Evolutionary conservation across 2,329 filamentous ascomycete genomes (phyloP).

Genomic region (Monilinia polystroma): DNA sequence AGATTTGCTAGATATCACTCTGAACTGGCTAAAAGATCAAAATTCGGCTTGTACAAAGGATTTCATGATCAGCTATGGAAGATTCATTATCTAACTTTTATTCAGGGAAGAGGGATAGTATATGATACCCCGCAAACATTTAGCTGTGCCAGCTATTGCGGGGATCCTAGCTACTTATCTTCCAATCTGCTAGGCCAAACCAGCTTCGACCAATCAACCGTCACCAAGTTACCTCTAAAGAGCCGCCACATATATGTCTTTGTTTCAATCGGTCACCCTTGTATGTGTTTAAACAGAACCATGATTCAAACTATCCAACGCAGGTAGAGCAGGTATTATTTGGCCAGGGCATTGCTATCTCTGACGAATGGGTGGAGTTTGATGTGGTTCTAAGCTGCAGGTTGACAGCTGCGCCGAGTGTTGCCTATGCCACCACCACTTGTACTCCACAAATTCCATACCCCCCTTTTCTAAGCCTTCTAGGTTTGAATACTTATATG

Average conservation of each 20-base stretch:
- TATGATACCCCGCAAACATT: constrained; percentile 4
- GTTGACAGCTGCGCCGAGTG: constrained; percentile 23
- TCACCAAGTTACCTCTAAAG: background rate
- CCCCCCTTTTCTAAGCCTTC: background rate
- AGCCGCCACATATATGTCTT: constrained; percentile 2
- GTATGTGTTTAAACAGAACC: constrained; percentile 3
- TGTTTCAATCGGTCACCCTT: background rate
- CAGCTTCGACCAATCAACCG: background rate
- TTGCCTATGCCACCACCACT: background rate
- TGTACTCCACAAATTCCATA: constrained; percentile 14
- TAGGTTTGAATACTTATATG: constrained; percentile 1
- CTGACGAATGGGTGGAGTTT: constrained; percentile 10
- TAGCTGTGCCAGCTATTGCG: background rate
- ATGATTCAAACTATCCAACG: constrained; percentile 16
- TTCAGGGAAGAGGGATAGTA: no score
- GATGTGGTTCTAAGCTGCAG: constrained; percentile 5
- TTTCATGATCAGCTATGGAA: no score
- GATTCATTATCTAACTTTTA: no score
- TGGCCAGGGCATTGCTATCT: constrained; percentile 16
- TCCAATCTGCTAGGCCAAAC: background rate
- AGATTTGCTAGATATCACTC: no score
- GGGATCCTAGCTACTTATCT: constrained; percentile 8
- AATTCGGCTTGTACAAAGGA: no score
- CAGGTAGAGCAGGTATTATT: background rate
- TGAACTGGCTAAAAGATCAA: no score